A percentile compares a stretch with the other conserved stretches of the same genome.
Evolutionary conservation across 257 asterid genomes (phyloP).

Genomic region (Solanum clarkiae): DNA sequence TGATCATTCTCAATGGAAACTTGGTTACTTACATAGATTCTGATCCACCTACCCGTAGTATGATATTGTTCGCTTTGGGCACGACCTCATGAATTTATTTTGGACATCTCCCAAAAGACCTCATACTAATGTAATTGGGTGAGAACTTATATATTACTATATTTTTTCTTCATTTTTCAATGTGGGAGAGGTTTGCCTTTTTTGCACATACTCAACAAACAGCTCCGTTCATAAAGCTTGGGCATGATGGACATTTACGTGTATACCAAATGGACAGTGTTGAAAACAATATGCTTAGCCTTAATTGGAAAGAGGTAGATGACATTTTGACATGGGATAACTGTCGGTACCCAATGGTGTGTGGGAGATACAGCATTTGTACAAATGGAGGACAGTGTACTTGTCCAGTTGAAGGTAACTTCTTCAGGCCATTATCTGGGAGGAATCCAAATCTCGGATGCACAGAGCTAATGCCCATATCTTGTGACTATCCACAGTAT

Average conservation of each 20-base stretch:
- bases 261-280: not conserved
- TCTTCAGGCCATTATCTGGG: not conserved
- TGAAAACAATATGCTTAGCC: not conserved
- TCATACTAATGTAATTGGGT: too few species aligned
- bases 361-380: not conserved
- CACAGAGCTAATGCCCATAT: not conserved
- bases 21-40: not conserved
- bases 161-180: too few species aligned
- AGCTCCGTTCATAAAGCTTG: not conserved
- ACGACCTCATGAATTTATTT: too few species aligned
- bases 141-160: too few species aligned
- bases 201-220: too few species aligned
- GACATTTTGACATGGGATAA: not conserved
- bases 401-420: not conserved
- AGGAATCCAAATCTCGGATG: not conserved
- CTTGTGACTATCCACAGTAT: not conserved
- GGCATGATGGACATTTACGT: not conserved
- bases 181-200: too few species aligned
- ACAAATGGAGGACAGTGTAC: not conserved
- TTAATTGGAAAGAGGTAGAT: not conserved
- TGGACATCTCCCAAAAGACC: too few species aligned
- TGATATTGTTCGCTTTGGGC: too few species aligned
- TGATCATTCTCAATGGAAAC: not conserved
- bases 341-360: not conserved
- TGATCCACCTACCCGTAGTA: slow-evolving; percentile 8